Conservation (phyloP, 257 asterid genomes). For the Cordia subcordata region DNA sequence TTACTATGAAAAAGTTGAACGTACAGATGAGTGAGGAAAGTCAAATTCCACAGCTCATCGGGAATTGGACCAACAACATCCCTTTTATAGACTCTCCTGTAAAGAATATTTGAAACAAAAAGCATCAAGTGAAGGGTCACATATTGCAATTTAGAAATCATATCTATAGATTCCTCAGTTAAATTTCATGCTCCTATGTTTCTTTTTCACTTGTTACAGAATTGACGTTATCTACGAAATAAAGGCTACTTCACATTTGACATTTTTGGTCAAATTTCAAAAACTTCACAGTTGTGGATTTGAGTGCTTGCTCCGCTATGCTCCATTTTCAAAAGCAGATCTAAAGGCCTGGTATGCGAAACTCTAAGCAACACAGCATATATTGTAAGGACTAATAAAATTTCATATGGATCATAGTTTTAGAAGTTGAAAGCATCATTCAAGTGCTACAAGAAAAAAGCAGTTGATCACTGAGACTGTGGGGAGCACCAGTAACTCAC, state of each 20-base stretch:
- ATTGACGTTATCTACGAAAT: neutral
- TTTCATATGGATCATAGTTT: too few relatives aligned
- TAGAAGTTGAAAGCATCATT: too few relatives aligned
- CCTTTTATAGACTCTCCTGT: conserved; percentile 44
- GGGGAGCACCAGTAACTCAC: conserved; percentile 11
- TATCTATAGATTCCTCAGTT: too few relatives aligned
- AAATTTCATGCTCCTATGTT: neutral
- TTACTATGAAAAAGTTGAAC: neutral
- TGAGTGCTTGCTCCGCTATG: too few relatives aligned
- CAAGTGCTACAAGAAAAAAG: neutral
- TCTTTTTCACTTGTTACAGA: neutral
- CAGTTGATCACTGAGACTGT: neutral
- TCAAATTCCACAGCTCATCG: conserved; percentile 56
- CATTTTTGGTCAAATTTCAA: too few relatives aligned
- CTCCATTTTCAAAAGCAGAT: neutral
- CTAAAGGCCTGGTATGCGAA: neutral
- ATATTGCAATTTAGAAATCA: neutral
- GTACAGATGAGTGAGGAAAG: conserved; percentile 43
- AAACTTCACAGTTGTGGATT: too few relatives aligned
- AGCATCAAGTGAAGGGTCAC: neutral
- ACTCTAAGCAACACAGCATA: too few relatives aligned
- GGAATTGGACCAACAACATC: conserved; percentile 45
- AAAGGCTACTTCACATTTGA: neutral
- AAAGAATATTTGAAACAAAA: conserved; percentile 1
- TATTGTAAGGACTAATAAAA: too few relatives aligned